A percentile compares a stretch with the other conserved stretches of the same genome.
phyloP scores from a whole-genome alignment of 2,329 filamentous ascomycete species.

The Cladosporium cucumerinum region DNA sequence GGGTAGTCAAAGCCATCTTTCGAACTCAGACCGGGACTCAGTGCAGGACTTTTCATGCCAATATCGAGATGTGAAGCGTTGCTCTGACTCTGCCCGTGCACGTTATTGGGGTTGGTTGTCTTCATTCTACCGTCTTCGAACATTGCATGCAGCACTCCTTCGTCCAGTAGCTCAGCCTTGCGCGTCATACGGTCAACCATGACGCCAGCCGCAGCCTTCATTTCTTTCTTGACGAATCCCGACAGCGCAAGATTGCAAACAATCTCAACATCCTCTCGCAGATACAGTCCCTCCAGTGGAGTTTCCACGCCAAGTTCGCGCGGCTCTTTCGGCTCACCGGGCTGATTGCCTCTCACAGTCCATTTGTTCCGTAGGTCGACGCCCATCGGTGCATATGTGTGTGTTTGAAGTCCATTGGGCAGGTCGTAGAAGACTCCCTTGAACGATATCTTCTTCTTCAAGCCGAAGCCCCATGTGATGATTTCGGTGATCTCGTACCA shows the following conservation, averaged over 20 bases:
- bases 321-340: slow-evolving; percentile 61
- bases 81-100: slow-evolving; percentile 14
- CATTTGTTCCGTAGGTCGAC: slow-evolving; percentile 68
- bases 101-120: slow-evolving; percentile 50
- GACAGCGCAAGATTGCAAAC: slow-evolving; percentile 62
- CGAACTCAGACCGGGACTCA: slow-evolving; percentile 5
- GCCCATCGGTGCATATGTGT: slow-evolving; percentile 66
- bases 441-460: slow-evolving; percentile 65
- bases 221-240: slow-evolving; percentile 63
- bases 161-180: slow-evolving; percentile 63
- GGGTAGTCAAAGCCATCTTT: slow-evolving; percentile 18
- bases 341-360: slow-evolving; percentile 65
- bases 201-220: slow-evolving; percentile 63
- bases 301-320: slow-evolving; percentile 63
- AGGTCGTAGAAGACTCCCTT: slow-evolving; percentile 70
- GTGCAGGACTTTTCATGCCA: slow-evolving; percentile 15
- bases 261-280: slow-evolving; percentile 69
- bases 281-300: slow-evolving; percentile 63
- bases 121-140: slow-evolving; percentile 62
- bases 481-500: slow-evolving; percentile 72
- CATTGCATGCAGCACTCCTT: slow-evolving; percentile 64
- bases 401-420: slow-evolving; percentile 68
- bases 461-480: slow-evolving; percentile 64
- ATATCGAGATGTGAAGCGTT: slow-evolving; percentile 18
- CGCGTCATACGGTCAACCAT: slow-evolving; percentile 68